These are phyloP conservation scores for Colletotrichum sp. DNA, from an alignment of 2,329 filamentous ascomycete species.

Conservation along the genomic window DNA sequence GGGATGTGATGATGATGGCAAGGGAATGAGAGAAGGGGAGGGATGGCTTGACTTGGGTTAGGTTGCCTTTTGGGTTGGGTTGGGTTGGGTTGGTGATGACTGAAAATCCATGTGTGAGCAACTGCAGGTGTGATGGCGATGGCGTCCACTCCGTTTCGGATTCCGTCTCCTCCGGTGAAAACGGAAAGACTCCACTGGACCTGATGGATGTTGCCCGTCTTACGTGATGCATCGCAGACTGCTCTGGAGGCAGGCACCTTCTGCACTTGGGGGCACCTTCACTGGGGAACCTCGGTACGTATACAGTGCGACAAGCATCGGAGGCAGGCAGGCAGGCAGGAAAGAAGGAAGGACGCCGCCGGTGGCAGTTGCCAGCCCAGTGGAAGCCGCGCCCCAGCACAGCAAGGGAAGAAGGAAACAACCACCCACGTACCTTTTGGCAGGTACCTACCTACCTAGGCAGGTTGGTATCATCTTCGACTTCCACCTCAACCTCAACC, in stretches of 20 bases:
- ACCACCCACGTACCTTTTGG: not conserved
- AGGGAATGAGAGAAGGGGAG: not conserved
- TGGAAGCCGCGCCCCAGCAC: not conserved
- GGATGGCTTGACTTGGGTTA: not conserved
- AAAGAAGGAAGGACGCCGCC: not conserved
- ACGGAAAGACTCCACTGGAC: not conserved
- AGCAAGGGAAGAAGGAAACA: not conserved
- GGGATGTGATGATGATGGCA: not conserved
- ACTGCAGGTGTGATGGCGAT: not conserved
- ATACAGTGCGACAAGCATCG: not conserved
- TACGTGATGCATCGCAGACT: not conserved
- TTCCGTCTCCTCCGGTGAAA: not conserved
- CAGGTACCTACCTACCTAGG: not conserved
- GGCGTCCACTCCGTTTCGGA: not conserved
- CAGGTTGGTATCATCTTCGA: not conserved
- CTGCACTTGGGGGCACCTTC: not conserved
- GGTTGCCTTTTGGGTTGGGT: not conserved
- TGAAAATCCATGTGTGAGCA: not conserved
- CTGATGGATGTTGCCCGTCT: not conserved
- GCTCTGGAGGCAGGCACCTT: not conserved
- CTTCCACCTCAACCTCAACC: not conserved
- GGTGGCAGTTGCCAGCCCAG: not conserved
- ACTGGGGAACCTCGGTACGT: not conserved
- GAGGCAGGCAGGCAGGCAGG: not conserved
- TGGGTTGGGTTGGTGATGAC: not conserved